Evolutionary conservation across 257 asterid genomes (phyloP).

Genomic region (Ilex asprella): DNA sequence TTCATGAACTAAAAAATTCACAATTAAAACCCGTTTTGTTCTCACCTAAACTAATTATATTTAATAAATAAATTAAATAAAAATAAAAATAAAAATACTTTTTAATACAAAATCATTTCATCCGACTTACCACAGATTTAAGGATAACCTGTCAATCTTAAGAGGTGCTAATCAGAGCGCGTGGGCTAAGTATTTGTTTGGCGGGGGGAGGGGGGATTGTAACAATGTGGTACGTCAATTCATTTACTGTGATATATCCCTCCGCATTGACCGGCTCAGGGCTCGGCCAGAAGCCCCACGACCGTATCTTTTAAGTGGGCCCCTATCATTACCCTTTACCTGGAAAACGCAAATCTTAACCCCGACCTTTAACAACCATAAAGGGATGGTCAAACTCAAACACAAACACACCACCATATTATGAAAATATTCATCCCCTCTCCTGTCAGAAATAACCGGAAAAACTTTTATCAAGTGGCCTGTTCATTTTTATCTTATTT

Average conservation of each 20-base stretch:
- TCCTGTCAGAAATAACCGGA: too few relatives aligned
- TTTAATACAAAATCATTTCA: too few relatives aligned
- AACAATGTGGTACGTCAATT: not conserved
- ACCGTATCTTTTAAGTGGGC: slow-evolving; percentile 26
- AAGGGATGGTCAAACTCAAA: not conserved
- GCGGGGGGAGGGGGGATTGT: not conserved
- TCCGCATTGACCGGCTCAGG: slow-evolving; percentile 39
- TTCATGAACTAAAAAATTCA: too few relatives aligned
- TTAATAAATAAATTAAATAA: too few relatives aligned
- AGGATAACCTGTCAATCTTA: not conserved
- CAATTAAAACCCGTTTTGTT: too few relatives aligned
- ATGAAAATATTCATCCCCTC: too few relatives aligned
- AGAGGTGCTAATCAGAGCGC: not conserved
- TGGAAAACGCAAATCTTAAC: not conserved
- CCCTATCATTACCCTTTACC: not conserved
- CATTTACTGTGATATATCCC: not conserved
- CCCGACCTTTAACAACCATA: not conserved
- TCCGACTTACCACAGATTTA: not conserved
- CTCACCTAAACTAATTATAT: too few relatives aligned
- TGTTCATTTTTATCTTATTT: too few relatives aligned
- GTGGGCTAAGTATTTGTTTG: not conserved
- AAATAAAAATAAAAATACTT: too few relatives aligned
- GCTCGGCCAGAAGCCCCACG: slow-evolving; percentile 15
- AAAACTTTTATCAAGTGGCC: too few relatives aligned
- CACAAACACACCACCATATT: too few relatives aligned